A percentile compares a stretch with the other conserved stretches of the same genome.
Conservation (phyloP, 441 rosid species). For the Corymbia calophylla region DNA sequence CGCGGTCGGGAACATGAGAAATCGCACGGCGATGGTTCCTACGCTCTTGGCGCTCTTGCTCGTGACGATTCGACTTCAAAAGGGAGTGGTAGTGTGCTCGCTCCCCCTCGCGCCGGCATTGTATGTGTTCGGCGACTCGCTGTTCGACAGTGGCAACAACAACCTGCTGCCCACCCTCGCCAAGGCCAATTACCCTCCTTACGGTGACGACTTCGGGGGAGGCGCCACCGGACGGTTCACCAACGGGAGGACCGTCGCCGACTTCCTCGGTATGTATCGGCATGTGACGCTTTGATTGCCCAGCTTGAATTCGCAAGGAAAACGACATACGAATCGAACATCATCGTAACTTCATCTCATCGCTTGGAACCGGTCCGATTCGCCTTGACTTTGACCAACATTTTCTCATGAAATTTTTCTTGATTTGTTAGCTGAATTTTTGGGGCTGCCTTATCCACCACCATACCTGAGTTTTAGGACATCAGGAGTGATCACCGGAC, state of each 20-base stretch:
- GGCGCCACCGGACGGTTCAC: background rate
- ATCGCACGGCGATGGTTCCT: background rate
- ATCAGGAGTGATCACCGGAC: background rate
- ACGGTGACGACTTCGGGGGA: background rate
- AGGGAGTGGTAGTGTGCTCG: background rate
- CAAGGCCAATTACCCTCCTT: background rate
- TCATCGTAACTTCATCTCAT: background rate
- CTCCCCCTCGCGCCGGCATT: background rate
- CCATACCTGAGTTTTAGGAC: background rate
- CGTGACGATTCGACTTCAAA: background rate
- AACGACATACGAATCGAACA: background rate
- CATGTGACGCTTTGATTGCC: background rate
- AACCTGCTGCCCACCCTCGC: background rate
- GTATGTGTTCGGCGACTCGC: background rate
- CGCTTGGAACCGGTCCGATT: background rate
- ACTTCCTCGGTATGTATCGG: background rate
- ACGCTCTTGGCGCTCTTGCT: background rate
- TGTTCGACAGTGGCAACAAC: background rate
- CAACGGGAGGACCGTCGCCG: background rate
- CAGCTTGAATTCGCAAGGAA: fast-evolving
- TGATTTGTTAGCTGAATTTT: background rate
- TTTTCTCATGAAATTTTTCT: background rate
- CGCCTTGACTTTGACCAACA: background rate
- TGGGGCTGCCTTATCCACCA: slow-evolving; percentile 2
- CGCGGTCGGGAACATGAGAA: background rate